These are phyloP conservation scores for Pythium grandisporangium DNA, from an alignment of 352 stramenopile genomes.

Conservation along the genomic window DNA sequence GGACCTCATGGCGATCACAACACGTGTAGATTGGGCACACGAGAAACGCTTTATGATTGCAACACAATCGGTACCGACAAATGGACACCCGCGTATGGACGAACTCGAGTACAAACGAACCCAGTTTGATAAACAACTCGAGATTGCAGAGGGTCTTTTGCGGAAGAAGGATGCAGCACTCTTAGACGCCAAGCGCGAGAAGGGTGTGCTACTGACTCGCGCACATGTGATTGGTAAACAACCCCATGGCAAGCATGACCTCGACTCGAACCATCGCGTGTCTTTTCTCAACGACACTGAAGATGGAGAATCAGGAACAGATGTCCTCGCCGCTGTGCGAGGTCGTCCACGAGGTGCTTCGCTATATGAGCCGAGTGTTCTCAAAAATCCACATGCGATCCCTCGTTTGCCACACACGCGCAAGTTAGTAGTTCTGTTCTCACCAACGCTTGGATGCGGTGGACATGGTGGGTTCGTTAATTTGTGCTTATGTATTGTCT, in stretches of 20 bases:
- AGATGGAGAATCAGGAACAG: too few species aligned
- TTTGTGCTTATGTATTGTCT: too few species aligned
- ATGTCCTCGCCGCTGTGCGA: too few species aligned
- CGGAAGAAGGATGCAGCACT: constrained; percentile 25
- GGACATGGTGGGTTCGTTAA: too few species aligned
- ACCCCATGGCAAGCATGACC: too few species aligned
- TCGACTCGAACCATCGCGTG: too few species aligned
- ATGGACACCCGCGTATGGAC: constrained; percentile 15
- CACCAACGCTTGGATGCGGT: too few species aligned
- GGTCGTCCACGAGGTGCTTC: constrained; percentile 15
- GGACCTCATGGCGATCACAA: constrained; percentile 17
- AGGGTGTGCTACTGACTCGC: constrained; percentile 10
- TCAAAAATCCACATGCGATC: constrained; percentile 28
- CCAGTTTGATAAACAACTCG: constrained; percentile 48
- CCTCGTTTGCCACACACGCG: constrained; percentile 43
- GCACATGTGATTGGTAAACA: too few species aligned
- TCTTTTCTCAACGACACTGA: not conserved
- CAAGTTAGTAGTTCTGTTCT: constrained; percentile 25
- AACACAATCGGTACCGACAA: constrained; percentile 10
- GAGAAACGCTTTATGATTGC: constrained; percentile 26
- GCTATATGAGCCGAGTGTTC: constrained; percentile 18
- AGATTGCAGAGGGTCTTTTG: constrained; percentile 43
- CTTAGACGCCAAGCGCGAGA: constrained; percentile 11
- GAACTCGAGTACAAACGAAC: constrained; percentile 18
- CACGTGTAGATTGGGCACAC: constrained; percentile 43